Conservation (phyloP, 306 rosid species). For the Chamaecrista fasciculata region DNA sequence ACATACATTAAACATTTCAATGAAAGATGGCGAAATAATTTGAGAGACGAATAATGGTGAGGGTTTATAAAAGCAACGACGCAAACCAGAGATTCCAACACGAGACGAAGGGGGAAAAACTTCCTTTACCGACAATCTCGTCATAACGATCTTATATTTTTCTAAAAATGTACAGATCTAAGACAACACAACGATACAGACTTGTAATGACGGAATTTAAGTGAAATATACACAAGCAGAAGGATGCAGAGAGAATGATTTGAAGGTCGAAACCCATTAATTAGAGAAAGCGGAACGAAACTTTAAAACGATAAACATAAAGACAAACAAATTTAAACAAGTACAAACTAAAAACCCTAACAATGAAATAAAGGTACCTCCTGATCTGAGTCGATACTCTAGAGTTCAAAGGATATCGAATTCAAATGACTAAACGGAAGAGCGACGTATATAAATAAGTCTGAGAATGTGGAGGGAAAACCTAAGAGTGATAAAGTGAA, state of each 20-base stretch:
- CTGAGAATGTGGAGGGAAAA: constrained; percentile 44
- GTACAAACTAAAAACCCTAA: not conserved
- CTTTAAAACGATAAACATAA: not conserved
- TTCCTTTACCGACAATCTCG: not conserved
- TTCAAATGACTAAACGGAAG: not conserved
- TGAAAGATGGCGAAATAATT: not conserved
- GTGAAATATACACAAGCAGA: not conserved
- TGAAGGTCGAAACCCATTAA: not conserved
- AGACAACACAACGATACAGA: not conserved
- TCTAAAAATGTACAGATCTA: constrained; percentile 32
- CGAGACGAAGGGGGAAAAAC: not conserved
- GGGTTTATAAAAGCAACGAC: not conserved
- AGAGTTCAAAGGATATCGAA: not conserved
- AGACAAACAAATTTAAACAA: not conserved
- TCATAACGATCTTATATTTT: not conserved
- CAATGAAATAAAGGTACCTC: constrained; percentile 19
- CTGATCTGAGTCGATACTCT: not conserved
- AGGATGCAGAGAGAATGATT: not conserved
- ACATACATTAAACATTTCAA: not conserved
- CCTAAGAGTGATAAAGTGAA: constrained; percentile 4
- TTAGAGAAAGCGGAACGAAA: not conserved
- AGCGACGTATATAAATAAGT: not conserved
- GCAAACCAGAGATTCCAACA: not conserved
- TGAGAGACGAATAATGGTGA: not conserved
- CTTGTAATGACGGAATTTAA: constrained; percentile 3